A percentile compares a stretch with the other conserved stretches of the same genome.
Evolutionary conservation across 2,329 filamentous ascomycete species (phyloP).

Genomic region (Aspergillus viridinutans): DNA sequence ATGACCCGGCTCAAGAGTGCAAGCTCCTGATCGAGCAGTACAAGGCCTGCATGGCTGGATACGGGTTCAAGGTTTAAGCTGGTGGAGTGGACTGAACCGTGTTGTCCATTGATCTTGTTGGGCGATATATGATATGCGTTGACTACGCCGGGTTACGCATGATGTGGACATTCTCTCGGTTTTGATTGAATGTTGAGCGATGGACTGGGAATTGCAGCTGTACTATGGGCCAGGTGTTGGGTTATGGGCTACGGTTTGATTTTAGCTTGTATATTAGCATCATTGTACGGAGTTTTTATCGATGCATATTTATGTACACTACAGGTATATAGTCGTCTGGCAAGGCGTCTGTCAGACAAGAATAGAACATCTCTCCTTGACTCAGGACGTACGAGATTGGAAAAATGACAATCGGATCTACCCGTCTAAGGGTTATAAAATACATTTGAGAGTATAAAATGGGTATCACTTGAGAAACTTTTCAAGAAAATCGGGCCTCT

Average conservation of each 20-base stretch:
- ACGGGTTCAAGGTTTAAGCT: constrained; percentile 67
- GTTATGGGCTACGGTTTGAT: constrained; percentile 5
- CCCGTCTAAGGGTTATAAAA: neutral
- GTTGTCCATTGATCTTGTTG: neutral
- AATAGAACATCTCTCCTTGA: neutral
- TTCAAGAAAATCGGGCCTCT: neutral
- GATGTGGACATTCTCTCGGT: neutral
- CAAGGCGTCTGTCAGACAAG: neutral
- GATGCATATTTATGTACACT: neutral
- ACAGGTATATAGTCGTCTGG: neutral
- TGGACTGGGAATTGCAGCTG: neutral
- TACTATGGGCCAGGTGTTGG: constrained; percentile 10
- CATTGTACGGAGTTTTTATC: constrained; percentile 3
- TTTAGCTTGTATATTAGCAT: constrained; percentile 15
- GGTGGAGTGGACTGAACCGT: constrained; percentile 11
- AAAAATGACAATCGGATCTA: neutral
- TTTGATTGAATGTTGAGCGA: neutral
- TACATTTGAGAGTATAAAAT: constrained; percentile 6
- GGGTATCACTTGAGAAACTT: constrained; percentile 26
- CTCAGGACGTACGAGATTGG: neutral
- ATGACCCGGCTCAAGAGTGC: constrained; percentile 77
- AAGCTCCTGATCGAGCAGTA: constrained; percentile 78
- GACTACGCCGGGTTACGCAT: neutral
- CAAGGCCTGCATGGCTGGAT: constrained; percentile 86
- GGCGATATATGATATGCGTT: neutral